Base-by-base conservation (phyloP, 2,329 filamentous ascomycete genomes). In the Rosellinia necatrix region DNA sequence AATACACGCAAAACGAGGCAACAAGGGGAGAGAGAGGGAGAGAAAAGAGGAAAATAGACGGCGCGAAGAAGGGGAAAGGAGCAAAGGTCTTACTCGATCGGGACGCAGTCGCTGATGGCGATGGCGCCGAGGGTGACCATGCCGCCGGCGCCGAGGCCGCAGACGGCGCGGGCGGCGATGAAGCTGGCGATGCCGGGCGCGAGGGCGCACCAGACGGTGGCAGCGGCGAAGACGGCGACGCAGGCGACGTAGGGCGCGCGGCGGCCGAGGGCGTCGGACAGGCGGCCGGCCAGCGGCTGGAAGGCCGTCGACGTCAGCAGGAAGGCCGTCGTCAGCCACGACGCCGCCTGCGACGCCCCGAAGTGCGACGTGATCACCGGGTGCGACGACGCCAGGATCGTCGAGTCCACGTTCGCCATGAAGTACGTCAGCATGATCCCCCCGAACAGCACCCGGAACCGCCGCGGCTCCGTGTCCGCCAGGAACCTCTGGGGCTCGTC, bases 351-450 rank as follows among this genome's bases (percentile, higher is more conserved):
- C 27, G 89, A 89, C 44, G 88, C 83, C 58, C 86, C 76, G 71
- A 93, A 93, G 70, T 92, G 85, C 0, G 88, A 91, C 0, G 89
- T 92, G 59, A 93, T 91, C 54, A 90, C 88, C 0, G 90, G 89
- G 70, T 94, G 90, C 37, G 82, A 87, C 2, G 88, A 91, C 4
- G 89, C 89, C 89, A 93, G 92, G 62, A 93, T 82, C 3, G 89
- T 93, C 9, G 83, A 81, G 75, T 93, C 90, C 67, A 93, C 92
- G 69, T 79, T 85, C 29, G 76, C 75, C 13, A 86, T 76, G 59
- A 87, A 82, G 65, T 83, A 82, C 4, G 78, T 77, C n/a, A 80
- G 68, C 58, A 88, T 72, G 42, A 88, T 76, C 47, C 81, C 81
- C 5, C 73, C 63, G 67, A 88, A 89, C 53, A 88, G 82, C 58